These are phyloP conservation scores for Phytopythium litorale DNA, from an alignment of 352 stramenopile genomes.

Conservation along the genomic window DNA sequence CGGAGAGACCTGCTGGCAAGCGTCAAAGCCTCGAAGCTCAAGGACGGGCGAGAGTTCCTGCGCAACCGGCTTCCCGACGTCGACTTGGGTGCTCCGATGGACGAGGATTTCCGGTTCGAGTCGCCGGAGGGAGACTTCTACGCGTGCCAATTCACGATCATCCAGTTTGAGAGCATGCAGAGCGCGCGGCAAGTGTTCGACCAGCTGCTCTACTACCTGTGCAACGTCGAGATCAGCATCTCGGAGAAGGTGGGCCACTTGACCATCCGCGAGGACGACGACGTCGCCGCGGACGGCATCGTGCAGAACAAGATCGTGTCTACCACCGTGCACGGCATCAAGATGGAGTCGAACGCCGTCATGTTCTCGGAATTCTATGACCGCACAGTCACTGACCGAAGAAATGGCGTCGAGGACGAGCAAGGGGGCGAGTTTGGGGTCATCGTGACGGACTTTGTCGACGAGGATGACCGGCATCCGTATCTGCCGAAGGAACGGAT, in stretches of 20 bases:
- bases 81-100: slow-evolving; percentile 19
- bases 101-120: slow-evolving; percentile 29
- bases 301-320: slow-evolving; percentile 32
- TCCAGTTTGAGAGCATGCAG: slow-evolving; percentile 23
- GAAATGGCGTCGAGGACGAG: slow-evolving; percentile 7
- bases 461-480: slow-evolving; percentile 30
- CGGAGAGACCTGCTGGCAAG: slow-evolving; percentile 10
- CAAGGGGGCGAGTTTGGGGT: slow-evolving; percentile 17
- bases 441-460: slow-evolving; percentile 33
- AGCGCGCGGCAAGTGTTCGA: slow-evolving; percentile 34
- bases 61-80: slow-evolving; percentile 12
- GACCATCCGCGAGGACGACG: slow-evolving; percentile 36
- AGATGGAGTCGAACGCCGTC: slow-evolving; percentile 33
- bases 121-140: slow-evolving; percentile 20
- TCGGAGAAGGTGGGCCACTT: slow-evolving; percentile 32
- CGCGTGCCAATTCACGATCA: slow-evolving; percentile 23
- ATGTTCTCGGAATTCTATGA: slow-evolving; percentile 29
- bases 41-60: slow-evolving; percentile 17
- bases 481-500: slow-evolving; percentile 24
- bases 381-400: neutral
- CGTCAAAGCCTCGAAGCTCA: slow-evolving; percentile 20
- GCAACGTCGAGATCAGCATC: slow-evolving; percentile 39
- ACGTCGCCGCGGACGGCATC: slow-evolving; percentile 19
- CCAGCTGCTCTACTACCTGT: slow-evolving; percentile 26
- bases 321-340: slow-evolving; percentile 21